Conservation (phyloP, 176 grass and related monocot species). For the Metroxylon sagu region DNA sequence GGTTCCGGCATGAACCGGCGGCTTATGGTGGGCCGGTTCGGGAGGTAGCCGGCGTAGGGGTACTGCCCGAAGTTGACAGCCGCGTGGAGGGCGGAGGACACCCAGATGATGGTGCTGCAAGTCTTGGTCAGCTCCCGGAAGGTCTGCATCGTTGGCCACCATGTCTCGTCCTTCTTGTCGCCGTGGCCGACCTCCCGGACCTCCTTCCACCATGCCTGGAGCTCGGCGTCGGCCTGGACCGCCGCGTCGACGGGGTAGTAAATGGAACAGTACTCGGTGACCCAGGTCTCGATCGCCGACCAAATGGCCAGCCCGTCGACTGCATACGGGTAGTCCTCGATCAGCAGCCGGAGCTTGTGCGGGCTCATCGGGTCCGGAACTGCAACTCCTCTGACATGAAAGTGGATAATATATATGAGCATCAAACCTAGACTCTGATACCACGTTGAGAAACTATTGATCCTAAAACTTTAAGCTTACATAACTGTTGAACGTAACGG, state of each 20-base stretch:
- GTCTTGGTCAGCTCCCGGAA: conserved; percentile 38
- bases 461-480: too few relatives aligned
- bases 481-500: too few relatives aligned
- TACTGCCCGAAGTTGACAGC: conserved; percentile 92
- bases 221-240: conserved; percentile 40
- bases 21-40: conserved; percentile 67
- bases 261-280: conserved; percentile 56
- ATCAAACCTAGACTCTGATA: too few relatives aligned
- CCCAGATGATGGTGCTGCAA: conserved; percentile 77
- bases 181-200: conserved; percentile 73
- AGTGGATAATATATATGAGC: background rate
- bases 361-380: conserved; percentile 37
- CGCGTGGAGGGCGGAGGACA: conserved; percentile 72
- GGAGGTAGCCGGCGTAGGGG: conserved; percentile 67
- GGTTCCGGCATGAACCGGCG: conserved; percentile 57
- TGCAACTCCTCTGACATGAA: conserved; percentile 36
- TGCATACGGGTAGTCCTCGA: conserved; percentile 71
- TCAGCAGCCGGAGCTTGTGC: conserved; percentile 48
- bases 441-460: background rate
- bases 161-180: conserved; percentile 46
- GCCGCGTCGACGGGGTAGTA: conserved; percentile 48
- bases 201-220: conserved; percentile 87
- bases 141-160: conserved; percentile 51
- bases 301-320: conserved; percentile 60
- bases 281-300: conserved; percentile 63